phyloP scores from a whole-genome alignment of 208 protist genomes.

The Herpetomonas samuelpessoai region DNA sequence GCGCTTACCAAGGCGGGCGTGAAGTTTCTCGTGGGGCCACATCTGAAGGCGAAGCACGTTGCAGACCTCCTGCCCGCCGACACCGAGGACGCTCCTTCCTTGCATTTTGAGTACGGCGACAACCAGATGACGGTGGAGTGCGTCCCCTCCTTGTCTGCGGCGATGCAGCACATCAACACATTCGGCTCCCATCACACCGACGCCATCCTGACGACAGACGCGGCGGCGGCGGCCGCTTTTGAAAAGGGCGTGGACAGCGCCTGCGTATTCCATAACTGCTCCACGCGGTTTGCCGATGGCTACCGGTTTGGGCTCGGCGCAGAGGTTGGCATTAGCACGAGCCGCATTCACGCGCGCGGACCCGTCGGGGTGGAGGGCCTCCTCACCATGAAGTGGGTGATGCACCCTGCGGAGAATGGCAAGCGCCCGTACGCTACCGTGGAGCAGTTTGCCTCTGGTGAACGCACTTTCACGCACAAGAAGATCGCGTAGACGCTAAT shows the following conservation, averaged over 20 bases:
- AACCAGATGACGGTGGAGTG: conserved; percentile 44
- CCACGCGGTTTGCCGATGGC: conserved; percentile 91
- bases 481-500: no score
- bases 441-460: conserved; percentile 40
- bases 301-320: conserved; percentile 91
- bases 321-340: conserved; percentile 93
- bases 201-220: conserved; percentile 73
- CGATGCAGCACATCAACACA: conserved; percentile 85
- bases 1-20: conserved; percentile 52
- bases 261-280: conserved; percentile 92
- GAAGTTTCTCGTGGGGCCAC: conserved; percentile 40
- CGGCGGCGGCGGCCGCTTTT: conserved; percentile 43
- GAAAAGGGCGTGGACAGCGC: conserved; percentile 74
- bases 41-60: conserved; percentile 20
- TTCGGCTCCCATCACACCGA: conserved; percentile 91
- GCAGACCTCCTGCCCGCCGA: conserved; percentile 3
- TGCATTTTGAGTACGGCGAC: conserved; percentile 69
- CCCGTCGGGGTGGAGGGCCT: conserved; percentile 93
- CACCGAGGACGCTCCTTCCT: conserved; percentile 16
- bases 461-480: conserved; percentile 46
- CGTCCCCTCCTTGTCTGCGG: conserved; percentile 45
- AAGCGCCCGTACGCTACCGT: conserved; percentile 34
- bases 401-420: conserved; percentile 21
- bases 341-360: conserved; percentile 89
- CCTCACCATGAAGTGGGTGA: conserved; percentile 68